Base-by-base conservation (phyloP, 2,329 filamentous ascomycete genomes). In the Fusarium nurragi region DNA sequence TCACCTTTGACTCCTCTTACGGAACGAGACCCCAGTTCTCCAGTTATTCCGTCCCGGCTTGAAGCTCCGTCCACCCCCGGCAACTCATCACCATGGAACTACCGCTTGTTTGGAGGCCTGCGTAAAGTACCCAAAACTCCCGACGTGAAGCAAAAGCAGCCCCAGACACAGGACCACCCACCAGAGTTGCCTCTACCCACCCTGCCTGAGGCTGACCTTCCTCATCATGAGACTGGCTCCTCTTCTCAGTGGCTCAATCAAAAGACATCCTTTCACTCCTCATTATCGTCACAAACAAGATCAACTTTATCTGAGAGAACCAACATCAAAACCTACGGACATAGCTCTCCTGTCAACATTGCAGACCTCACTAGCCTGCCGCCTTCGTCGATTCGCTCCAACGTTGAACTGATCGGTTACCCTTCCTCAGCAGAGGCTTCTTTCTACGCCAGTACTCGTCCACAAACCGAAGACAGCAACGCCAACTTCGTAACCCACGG, bases 401-500 rank as follows among this genome's bases (percentile, higher is more conserved):
- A 88, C 68, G 81, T 85, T 70, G 79, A 82, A 61, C 71, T 87
- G 22, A 73, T 85, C 41, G 81, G 80, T 40, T 79, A 80, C 41
- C 83, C 84, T 2, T 86, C 85, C 1, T 82, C 81, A 16, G 71
- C 75, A 3, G 77, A 79, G 26, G 76, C 77, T 12, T 81, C 74
- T 41, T 72, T 75, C 71, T 75, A 72, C 73, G 75, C 68, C 69
- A 77, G 54, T 21, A 71, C 71, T 54, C 71, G 72, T 44, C 76
- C 76, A 30, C 74, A 70, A 14, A 78, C 77, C 8, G 72, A 76
- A 10, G 77, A 78, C 51, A 79, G 77, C 59, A 77, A 82, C 60
- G 75, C 77, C 49, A 88, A 88, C 67, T 88, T 85, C 74, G 75
- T 86, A 16, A 69, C 88, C 18, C 79, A 86, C 73, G 79, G 67